These are phyloP conservation scores for Nitzschia putrida DNA, from an alignment of 108 stramenopile species.

Conservation along the genomic window DNA sequence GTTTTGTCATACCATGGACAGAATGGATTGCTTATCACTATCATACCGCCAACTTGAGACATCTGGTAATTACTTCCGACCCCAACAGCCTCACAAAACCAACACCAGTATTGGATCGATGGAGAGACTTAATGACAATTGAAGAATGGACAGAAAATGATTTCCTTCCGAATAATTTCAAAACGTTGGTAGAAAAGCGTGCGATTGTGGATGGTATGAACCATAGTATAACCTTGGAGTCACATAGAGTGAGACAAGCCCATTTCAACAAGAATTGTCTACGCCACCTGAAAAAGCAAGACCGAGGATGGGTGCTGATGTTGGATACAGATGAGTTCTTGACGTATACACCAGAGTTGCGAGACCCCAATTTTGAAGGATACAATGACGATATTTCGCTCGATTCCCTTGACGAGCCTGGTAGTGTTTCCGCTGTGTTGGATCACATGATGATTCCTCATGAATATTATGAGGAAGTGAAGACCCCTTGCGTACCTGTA, in stretches of 20 bases:
- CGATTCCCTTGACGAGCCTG: conserved; percentile 3
- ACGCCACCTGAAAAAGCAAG: background rate
- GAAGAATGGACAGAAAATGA: conserved; percentile 24
- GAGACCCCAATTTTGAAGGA: background rate
- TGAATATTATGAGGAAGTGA: background rate
- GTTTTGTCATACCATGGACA: background rate
- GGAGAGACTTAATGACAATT: conserved; percentile 37
- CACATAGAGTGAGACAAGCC: conserved; percentile 35
- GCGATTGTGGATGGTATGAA: background rate
- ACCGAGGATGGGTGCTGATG: conserved; percentile 45
- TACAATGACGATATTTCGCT: background rate
- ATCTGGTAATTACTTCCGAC: conserved; percentile 48
- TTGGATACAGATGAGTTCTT: conserved; percentile 66
- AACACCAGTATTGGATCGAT: conserved; percentile 36
- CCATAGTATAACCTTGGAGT: conserved; percentile 5
- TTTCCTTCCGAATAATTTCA: conserved; percentile 28
- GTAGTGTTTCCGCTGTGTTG: background rate
- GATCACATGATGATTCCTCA: conserved; percentile 7
- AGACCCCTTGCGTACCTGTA: conserved; percentile 19
- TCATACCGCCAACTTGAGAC: conserved; percentile 36
- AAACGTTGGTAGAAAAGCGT: conserved; percentile 10
- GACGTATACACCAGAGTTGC: conserved; percentile 32
- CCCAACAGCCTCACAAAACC: conserved; percentile 38
- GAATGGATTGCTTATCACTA: conserved; percentile 72
- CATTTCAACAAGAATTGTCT: conserved; percentile 30